Conservation (phyloP, 106 monocot genomes). For the Allium fistulosum region DNA sequence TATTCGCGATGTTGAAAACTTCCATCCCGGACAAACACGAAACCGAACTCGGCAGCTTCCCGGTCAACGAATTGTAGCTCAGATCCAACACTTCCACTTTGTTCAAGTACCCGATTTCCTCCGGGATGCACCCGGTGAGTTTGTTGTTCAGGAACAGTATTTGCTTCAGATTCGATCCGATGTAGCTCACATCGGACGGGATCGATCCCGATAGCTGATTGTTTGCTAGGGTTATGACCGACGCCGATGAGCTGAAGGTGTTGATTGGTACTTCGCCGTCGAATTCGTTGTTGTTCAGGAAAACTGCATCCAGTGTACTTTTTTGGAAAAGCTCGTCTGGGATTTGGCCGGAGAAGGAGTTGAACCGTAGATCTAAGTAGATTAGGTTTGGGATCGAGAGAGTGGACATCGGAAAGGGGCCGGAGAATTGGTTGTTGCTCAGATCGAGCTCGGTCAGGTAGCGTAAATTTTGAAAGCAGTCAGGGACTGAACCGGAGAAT, state of each 20-base stretch:
- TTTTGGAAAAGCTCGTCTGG: slow-evolving; percentile 40
- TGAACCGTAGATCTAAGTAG: slow-evolving; percentile 60
- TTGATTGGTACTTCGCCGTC: slow-evolving; percentile 41
- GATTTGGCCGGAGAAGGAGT: slow-evolving; percentile 46
- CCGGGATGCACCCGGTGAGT: slow-evolving; percentile 83
- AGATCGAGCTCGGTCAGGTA: slow-evolving; percentile 75
- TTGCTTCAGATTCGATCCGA: slow-evolving; percentile 34
- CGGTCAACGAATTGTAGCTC: slow-evolving; percentile 72
- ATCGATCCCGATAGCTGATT: slow-evolving; percentile 59
- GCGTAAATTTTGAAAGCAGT: slow-evolving; percentile 31
- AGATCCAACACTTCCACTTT: slow-evolving; percentile 68
- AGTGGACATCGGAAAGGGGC: slow-evolving; percentile 45
- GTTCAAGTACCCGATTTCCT: slow-evolving; percentile 41
- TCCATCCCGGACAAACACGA: slow-evolving; percentile 66
- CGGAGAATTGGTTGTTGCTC: slow-evolving; percentile 81
- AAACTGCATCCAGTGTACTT: slow-evolving; percentile 41
- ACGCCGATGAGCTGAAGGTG: slow-evolving; percentile 56
- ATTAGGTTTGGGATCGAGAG: slow-evolving; percentile 47
- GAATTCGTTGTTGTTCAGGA: slow-evolving; percentile 65
- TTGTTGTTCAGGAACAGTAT: slow-evolving; percentile 70
- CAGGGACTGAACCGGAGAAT: slow-evolving; percentile 57
- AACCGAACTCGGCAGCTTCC: slow-evolving; percentile 51
- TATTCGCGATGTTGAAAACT: slow-evolving; percentile 79
- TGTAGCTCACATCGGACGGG: slow-evolving; percentile 37
- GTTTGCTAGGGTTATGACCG: slow-evolving; percentile 57